A percentile compares a stretch with the other conserved stretches of the same genome.
phyloP scores from a whole-genome alignment of 2,329 filamentous ascomycete species.

The Diaporthe citriasiana region DNA sequence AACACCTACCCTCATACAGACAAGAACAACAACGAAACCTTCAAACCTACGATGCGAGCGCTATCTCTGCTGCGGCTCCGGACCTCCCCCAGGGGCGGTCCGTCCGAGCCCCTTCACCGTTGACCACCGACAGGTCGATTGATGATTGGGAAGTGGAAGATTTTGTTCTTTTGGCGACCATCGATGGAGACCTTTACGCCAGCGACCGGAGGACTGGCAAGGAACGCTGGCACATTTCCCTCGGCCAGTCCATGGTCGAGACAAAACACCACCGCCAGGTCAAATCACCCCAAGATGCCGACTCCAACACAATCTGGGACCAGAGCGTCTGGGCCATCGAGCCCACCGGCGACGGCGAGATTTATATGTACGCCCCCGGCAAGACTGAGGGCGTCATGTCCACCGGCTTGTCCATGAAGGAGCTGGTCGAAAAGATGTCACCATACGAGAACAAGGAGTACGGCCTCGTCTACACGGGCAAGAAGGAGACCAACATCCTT shows the following conservation, averaged over 20 bases:
- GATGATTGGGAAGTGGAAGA: slow-evolving; percentile 99
- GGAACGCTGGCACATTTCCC: slow-evolving; percentile 87
- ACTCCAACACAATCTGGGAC: slow-evolving; percentile 75
- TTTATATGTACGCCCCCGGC: slow-evolving; percentile 88
- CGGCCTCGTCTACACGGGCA: slow-evolving; percentile 88
- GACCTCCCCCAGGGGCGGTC: slow-evolving; percentile 69
- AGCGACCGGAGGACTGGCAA: slow-evolving; percentile 88
- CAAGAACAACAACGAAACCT: slow-evolving; percentile 27
- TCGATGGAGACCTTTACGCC: slow-evolving; percentile 96
- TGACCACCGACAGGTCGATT: slow-evolving; percentile 84
- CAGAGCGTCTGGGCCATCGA: slow-evolving; percentile 97
- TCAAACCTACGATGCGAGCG: slow-evolving; percentile 78
- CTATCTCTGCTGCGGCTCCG: slow-evolving; percentile 98
- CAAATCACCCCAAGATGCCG: slow-evolving; percentile 70
- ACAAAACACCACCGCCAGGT: slow-evolving; percentile 85
- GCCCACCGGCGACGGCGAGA: slow-evolving; percentile 85
- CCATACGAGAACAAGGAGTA: slow-evolving; percentile 83
- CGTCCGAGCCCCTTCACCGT: slow-evolving; percentile 89
- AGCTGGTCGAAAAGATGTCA: slow-evolving; percentile 85
- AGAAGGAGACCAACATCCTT: slow-evolving; percentile 91
- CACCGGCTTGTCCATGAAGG: slow-evolving; percentile 83
- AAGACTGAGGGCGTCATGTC: slow-evolving; percentile 71
- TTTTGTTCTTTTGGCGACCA: slow-evolving; percentile 99
- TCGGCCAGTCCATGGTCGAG: slow-evolving; percentile 90
- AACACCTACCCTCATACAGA: slow-evolving; percentile 10